These are phyloP conservation scores for Canavalia ensiformis DNA, from an alignment of 306 rosid genomes.

Conservation along the genomic window DNA sequence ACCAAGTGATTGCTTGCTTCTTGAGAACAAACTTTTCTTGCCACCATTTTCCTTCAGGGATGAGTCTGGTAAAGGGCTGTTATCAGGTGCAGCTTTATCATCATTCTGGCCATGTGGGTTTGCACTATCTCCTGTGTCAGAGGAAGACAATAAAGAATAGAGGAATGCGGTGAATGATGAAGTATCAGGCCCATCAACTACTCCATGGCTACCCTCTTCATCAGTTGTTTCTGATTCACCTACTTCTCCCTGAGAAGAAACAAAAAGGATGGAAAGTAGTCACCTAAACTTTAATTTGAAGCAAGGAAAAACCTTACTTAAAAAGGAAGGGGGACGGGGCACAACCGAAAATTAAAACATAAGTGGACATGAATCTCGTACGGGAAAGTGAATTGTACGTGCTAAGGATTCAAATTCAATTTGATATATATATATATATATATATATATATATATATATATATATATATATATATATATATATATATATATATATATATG, in stretches of 20 bases:
- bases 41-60: conserved; percentile 63
- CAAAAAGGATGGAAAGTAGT: neutral
- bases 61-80: conserved; percentile 48
- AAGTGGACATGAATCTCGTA: conserved; percentile 7
- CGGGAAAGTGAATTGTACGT: neutral
- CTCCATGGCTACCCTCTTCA: conserved; percentile 56
- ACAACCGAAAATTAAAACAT: neutral
- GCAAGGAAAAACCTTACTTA: neutral
- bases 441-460: neutral
- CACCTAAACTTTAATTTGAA: conserved; percentile 21
- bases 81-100: conserved; percentile 47
- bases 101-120: conserved; percentile 52
- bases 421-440: neutral
- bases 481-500: neutral
- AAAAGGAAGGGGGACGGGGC: conserved; percentile 1
- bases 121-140: conserved; percentile 60
- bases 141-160: conserved; percentile 72
- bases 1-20: conserved; percentile 77
- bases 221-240: conserved; percentile 52
- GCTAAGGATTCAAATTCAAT: conserved; percentile 22
- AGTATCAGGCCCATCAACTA: conserved; percentile 91
- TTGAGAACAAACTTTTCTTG: conserved; percentile 73
- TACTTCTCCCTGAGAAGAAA: conserved; percentile 66
- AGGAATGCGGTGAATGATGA: conserved; percentile 90
- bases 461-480: neutral